Conservation (phyloP, 768 basidiomycete genomes). For the Lactifluus subvellereus region DNA sequence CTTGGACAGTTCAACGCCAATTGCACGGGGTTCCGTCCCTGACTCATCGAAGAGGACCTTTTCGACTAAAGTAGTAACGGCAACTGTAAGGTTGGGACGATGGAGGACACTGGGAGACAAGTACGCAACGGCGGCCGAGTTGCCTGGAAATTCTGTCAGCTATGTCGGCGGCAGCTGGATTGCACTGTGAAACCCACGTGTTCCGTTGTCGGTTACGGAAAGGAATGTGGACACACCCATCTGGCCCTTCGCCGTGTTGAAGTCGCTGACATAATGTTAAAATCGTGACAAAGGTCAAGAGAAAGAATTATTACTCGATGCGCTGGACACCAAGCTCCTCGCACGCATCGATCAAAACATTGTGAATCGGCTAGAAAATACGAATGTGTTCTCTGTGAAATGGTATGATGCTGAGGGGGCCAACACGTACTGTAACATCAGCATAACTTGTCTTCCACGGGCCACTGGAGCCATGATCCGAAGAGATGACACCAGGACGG, state of each 20-base stretch:
- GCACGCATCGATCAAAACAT: slow-evolving; percentile 10
- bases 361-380: slow-evolving; percentile 13
- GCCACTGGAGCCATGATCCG: slow-evolving; percentile 16
- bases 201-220: slow-evolving; percentile 11
- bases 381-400: background rate
- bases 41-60: slow-evolving; percentile 17
- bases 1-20: slow-evolving; percentile 20
- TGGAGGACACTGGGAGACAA: slow-evolving; percentile 29
- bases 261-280: slow-evolving; percentile 8
- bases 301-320: slow-evolving; percentile 4
- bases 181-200: background rate
- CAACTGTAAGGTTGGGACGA: slow-evolving; percentile 21
- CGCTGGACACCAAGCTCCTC: slow-evolving; percentile 20
- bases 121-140: slow-evolving; percentile 19
- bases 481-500: slow-evolving; percentile 5
- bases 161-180: background rate
- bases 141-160: slow-evolving; percentile 2
- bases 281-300: background rate
- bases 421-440: background rate
- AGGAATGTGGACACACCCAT: slow-evolving; percentile 18
- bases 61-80: slow-evolving; percentile 13
- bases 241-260: slow-evolving; percentile 18
- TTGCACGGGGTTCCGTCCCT: slow-evolving; percentile 12
- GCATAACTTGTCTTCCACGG: slow-evolving; percentile 14
- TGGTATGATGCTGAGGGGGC: background rate